Conservation (phyloP, 371 early-diverging fungal species). For the Rhizopus microsporus region DNA sequence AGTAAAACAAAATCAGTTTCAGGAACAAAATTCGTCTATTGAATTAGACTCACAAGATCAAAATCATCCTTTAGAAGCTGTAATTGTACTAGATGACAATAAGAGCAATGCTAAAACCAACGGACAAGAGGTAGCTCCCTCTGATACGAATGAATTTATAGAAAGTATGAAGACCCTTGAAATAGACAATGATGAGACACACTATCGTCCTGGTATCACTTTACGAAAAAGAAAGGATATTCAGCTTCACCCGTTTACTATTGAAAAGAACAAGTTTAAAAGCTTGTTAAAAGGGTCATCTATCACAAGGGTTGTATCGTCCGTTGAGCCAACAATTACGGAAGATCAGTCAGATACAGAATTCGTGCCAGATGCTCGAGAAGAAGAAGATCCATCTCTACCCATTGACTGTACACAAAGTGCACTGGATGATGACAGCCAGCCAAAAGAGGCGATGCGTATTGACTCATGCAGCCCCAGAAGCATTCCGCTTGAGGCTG, state of each 20-base stretch:
- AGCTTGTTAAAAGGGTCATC: background rate
- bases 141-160: background rate
- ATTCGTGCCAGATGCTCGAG: background rate
- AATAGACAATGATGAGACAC: background rate
- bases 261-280: slow-evolving; percentile 6
- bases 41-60: background rate
- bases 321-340: background rate
- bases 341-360: slow-evolving; percentile 1
- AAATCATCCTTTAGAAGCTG: background rate
- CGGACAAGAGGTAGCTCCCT: background rate
- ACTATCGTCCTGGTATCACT: background rate
- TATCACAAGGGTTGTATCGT: background rate
- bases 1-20: too few relatives aligned
- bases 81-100: background rate
- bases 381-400: background rate
- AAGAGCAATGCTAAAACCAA: background rate
- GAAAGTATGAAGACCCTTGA: background rate
- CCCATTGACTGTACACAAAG: background rate
- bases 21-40: background rate
- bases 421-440: background rate
- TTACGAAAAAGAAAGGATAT: slow-evolving; percentile 15
- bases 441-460: background rate
- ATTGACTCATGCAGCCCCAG: background rate
- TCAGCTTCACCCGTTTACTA: slow-evolving; percentile 12
- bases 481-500: background rate